These are phyloP conservation scores for Citrullus amarus DNA, from an alignment of 306 rosid genomes.

Conservation along the genomic window DNA sequence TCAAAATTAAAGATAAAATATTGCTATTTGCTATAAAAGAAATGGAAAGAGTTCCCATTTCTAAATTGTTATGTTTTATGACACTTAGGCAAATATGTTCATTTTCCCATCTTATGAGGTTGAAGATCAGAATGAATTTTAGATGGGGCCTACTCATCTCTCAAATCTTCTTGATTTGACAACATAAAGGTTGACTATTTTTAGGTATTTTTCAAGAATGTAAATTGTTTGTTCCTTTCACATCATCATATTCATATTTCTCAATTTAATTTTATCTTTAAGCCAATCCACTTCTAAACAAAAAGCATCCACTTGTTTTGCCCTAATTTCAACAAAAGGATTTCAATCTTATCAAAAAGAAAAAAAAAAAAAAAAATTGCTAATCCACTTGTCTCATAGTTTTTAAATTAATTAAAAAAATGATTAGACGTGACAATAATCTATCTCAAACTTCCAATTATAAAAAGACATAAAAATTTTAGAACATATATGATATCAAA, in stretches of 20 bases:
- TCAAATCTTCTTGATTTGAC: neutral
- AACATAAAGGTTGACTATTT: neutral
- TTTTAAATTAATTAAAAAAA: neutral
- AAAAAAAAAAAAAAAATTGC: too few species aligned
- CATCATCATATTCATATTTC: neutral
- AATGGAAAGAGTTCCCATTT: too few species aligned
- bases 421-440: neutral
- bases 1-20: neutral
- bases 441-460: neutral
- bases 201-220: neutral
- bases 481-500: neutral
- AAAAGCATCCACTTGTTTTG: neutral
- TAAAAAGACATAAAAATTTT: neutral
- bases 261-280: neutral
- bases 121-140: neutral
- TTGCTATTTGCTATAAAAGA: neutral
- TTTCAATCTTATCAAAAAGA: slow-evolving; percentile 2
- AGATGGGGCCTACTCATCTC: neutral
- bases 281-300: neutral
- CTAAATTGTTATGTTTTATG: too few species aligned
- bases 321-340: neutral
- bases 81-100: neutral
- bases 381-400: neutral
- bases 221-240: neutral
- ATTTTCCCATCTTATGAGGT: neutral